These are phyloP conservation scores for Aureobasidium mangrovei DNA, from an alignment of 2,329 filamentous ascomycete species.

Conservation along the genomic window DNA sequence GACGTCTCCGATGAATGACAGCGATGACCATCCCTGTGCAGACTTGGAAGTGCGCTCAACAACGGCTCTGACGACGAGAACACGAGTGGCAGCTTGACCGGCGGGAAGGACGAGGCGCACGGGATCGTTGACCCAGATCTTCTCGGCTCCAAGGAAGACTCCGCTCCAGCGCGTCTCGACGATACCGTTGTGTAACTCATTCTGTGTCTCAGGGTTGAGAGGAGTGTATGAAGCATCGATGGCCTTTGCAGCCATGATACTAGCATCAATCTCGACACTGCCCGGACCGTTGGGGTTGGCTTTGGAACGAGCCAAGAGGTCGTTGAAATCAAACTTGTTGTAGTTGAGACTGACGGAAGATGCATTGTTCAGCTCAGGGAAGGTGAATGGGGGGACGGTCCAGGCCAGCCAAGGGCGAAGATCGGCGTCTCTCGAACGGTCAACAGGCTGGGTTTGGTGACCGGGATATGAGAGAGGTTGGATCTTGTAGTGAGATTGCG, in stretches of 20 bases:
- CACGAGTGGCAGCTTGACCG: slow-evolving; percentile 34
- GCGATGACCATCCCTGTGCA: slow-evolving; percentile 14
- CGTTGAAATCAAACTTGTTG: slow-evolving; percentile 44
- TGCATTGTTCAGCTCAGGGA: slow-evolving; percentile 32
- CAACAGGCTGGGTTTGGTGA: slow-evolving; percentile 20
- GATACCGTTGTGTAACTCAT: slow-evolving; percentile 28
- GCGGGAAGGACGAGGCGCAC: slow-evolving; percentile 38
- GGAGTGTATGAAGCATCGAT: slow-evolving; percentile 49
- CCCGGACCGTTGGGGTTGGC: slow-evolving; percentile 33
- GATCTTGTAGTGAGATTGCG: slow-evolving; percentile 22
- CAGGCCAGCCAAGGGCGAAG: slow-evolving; percentile 51
- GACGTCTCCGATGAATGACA: slow-evolving; percentile 40
- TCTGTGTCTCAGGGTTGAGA: slow-evolving; percentile 39
- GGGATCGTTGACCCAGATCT: slow-evolving; percentile 51
- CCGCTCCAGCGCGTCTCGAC: slow-evolving; percentile 43
- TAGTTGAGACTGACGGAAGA: slow-evolving; percentile 30
- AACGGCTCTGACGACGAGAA: slow-evolving; percentile 41
- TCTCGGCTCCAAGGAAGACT: slow-evolving; percentile 50
- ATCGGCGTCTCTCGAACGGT: slow-evolving; percentile 36
- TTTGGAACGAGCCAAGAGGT: slow-evolving; percentile 31
- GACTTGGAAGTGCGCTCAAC: slow-evolving; percentile 30
- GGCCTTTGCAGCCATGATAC: slow-evolving; percentile 48
- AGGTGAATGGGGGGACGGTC: slow-evolving; percentile 46
- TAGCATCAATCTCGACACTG: slow-evolving; percentile 47
- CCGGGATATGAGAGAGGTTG: slow-evolving; percentile 33